Percentiles rank a stretch among this genome's conserved stretches.
phyloP scores from a whole-genome alignment of 164 flowering plant genomes.

The Stephania yunnanensis region DNA sequence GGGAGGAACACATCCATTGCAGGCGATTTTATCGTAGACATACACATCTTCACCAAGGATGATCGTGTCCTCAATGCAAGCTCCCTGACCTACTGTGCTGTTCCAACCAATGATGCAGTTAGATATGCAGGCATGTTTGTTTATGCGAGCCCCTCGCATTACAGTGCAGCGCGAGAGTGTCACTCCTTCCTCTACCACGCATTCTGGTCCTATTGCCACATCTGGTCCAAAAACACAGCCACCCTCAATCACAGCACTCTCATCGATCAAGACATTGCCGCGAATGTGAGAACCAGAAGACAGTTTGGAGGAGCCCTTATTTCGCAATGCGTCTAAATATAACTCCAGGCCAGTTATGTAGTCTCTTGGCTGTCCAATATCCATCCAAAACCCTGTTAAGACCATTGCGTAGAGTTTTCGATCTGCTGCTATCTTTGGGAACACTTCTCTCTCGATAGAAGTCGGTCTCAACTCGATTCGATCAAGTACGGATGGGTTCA shows the following conservation, averaged over 20 bases:
- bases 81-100: constrained; percentile 85
- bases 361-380: constrained; percentile 94
- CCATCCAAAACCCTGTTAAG: constrained; percentile 98
- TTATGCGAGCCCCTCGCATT: constrained; percentile 87
- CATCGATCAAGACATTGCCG: constrained; percentile 86
- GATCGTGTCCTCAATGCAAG: constrained; percentile 96
- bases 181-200: constrained; percentile 89
- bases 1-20: constrained; percentile 97
- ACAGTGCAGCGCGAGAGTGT: constrained; percentile 93
- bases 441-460: constrained; percentile 90
- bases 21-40: constrained; percentile 83
- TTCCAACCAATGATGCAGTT: constrained; percentile 97
- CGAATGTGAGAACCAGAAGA: constrained; percentile 65
- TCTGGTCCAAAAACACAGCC: constrained; percentile 96
- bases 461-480: constrained; percentile 79
- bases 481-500: constrained; percentile 93
- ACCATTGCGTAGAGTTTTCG: constrained; percentile 87
- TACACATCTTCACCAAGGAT: constrained; percentile 98
- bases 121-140: constrained; percentile 87
- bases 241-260: constrained; percentile 82
- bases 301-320: constrained; percentile 54
- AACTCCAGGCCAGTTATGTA: constrained; percentile 89
- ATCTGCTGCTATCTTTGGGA: constrained; percentile 85
- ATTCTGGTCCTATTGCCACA: constrained; percentile 94
- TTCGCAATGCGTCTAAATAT: constrained; percentile 73